These are phyloP conservation scores for Calcarisporium arbuscula DNA, from an alignment of 2,329 filamentous ascomycete genomes.

Conservation along the genomic window DNA sequence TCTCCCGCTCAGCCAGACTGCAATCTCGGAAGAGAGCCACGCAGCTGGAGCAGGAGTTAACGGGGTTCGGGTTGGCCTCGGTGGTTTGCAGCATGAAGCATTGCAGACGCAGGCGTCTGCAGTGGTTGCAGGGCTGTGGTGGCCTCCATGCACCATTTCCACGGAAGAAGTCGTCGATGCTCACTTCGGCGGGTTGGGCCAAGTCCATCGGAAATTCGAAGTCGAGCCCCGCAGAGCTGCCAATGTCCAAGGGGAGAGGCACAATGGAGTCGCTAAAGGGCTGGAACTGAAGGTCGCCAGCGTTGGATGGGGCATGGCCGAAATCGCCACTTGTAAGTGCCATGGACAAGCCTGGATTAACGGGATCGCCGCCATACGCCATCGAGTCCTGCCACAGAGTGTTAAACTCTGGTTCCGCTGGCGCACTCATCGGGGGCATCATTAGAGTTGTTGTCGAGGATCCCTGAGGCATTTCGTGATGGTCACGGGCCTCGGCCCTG, in stretches of 20 bases:
- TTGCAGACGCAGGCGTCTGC: conserved; percentile 36
- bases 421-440: no score
- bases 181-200: conserved; percentile 15
- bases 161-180: conserved; percentile 31
- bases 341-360: no score
- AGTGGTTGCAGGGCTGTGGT: conserved; percentile 36
- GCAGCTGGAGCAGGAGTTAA: conserved; percentile 42
- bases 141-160: conserved; percentile 36
- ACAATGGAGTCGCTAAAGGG: no score
- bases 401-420: no score
- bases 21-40: conserved; percentile 44
- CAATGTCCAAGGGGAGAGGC: not conserved
- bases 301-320: no score
- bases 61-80: conserved; percentile 40
- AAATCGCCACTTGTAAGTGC: no score
- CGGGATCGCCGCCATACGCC: no score
- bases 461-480: no score
- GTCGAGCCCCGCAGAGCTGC: not conserved
- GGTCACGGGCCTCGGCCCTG: no score
- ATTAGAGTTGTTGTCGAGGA: no score
- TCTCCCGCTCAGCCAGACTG: conserved; percentile 36
- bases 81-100: conserved; percentile 42
- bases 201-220: conserved; percentile 1
- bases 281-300: no score
- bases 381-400: no score